Evolutionary conservation across 257 asterid genomes (phyloP).

Genomic region (Anisodus acutangulus): DNA sequence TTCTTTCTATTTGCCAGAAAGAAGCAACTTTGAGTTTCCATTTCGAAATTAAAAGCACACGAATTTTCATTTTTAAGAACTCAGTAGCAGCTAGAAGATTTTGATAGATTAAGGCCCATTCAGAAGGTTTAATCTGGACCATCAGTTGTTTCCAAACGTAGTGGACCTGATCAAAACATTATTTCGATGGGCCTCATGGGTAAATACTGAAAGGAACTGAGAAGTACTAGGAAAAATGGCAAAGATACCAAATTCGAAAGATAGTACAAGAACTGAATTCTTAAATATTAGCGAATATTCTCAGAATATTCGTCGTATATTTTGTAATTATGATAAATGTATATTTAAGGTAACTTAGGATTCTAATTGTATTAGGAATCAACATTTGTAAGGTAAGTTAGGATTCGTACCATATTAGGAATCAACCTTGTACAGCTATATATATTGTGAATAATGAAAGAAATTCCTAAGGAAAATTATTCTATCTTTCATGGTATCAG

Average conservation of each 20-base stretch:
- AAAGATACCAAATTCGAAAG: background rate
- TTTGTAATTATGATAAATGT: too few relatives aligned
- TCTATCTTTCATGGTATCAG: too few relatives aligned
- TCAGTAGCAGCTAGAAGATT: background rate
- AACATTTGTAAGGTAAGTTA: too few relatives aligned
- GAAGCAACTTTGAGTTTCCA: background rate
- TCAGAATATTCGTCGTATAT: too few relatives aligned
- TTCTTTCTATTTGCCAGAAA: background rate
- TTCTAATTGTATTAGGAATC: too few relatives aligned
- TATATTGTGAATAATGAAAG: too few relatives aligned
- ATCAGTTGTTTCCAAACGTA: background rate
- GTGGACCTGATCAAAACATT: background rate
- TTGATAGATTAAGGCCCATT: background rate
- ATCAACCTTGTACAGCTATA: too few relatives aligned
- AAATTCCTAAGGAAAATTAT: too few relatives aligned
- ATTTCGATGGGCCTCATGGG: background rate
- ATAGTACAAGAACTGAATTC: background rate
- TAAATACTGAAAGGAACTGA: background rate
- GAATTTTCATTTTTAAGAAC: background rate
- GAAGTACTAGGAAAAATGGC: background rate
- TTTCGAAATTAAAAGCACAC: background rate
- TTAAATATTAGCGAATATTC: too few relatives aligned
- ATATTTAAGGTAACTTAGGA: too few relatives aligned
- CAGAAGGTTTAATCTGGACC: background rate
- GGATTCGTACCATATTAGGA: too few relatives aligned